Base-by-base conservation (phyloP, 202 grass and related monocot genomes). In the Sporobolus alterniflorus region DNA sequence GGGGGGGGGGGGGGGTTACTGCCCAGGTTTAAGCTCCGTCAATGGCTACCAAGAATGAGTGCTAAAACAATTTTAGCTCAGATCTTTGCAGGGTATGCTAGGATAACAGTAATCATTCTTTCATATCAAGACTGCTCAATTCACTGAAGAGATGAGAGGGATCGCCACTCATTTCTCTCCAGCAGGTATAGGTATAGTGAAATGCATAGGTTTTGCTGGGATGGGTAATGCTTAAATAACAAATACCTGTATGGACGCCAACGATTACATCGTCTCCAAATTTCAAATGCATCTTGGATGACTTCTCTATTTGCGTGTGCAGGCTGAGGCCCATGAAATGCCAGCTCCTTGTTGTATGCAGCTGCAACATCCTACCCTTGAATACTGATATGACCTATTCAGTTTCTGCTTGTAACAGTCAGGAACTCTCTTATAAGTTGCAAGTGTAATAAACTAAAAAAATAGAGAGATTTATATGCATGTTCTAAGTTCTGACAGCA, bases 341-440 rank as follows among this genome's bases (percentile, higher is more conserved):
- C 96, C 96, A 98, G 79, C 96, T 98, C 66, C 96, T 76, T 69
- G 93, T 98, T 55, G 96, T 98, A 64, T 94, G 96, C 40, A 98
- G 42, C 87, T 94, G 63, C 64, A 92, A 83, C 32, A 90, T 84
- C 79, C 82, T 90, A 83, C 88, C 94, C 63, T 92, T 92, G 77
- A 94, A 97, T 71, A 97, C 83, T 24, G 92, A 97, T 87, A 97
- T 87, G 48, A 97, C 90, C 67, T 80, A 90, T 77, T 83, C 85
- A 71, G 84, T 87, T 71, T 85, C 92, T 97, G 88, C 44, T 39
- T 31, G 76, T 26, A 44, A 74, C 61, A 68, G 73, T 55, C 60
- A 75, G 47, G 62, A 65, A 15, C 5, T 78, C 36, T 70, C 7
- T 73, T 60, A 8, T 77, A 43, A 86, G 48, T 54, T 67, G 20